Evolutionary conservation across 495 filamentous ascomycete species (phyloP), one percentile per base, ranked within the genome.

Genomic region (Wilcoxina mikolae): DNA sequence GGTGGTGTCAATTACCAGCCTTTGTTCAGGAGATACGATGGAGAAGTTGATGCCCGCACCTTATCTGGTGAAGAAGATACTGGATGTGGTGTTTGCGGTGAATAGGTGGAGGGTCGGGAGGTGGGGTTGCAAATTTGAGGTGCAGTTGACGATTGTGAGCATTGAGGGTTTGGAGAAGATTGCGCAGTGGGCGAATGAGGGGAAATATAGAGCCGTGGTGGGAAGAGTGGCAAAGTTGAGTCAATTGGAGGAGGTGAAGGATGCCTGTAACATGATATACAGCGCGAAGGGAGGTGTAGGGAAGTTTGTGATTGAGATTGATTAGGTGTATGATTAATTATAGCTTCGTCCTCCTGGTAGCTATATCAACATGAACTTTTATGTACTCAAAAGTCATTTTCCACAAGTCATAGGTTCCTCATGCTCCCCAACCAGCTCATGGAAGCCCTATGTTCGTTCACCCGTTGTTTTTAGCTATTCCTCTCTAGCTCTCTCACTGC

Each of bases 211-310:
- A 25, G 9, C 24, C 9, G 47, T 50, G 2, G 26, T 50, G 10
- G 47, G 47, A 17, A 69, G 61, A 17, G 65, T 59, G 25, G 73
- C 68, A 15, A 56, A 68, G 20, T 52, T 78, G 23, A 58, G 63
- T n/a, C 73, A 79, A 62, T 56, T 77, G 1, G 64, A 73, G 38
- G 66, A 56, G 0, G 65, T 79, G 1, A 70, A 68, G 55, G 57
- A 60, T 27, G 75, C 66, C 17, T 74, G 73, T 51, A 60, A 72
- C 52, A 64, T 70, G 57, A 71, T 80, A 18, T 69, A 66, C 22
- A 68, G 67, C 20, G 71, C 69, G 2, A 77, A 75, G 54, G 77
- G 78, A 0, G 78, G 77, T 2, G 50, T 78, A 23, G 78, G 78
- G 25, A 78, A 77, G 63, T 62, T 77, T 56, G 73, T 79, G 3